Evolutionary conservation across 306 rosid genomes (phyloP).

Genomic region (Vigna unguiculata): DNA sequence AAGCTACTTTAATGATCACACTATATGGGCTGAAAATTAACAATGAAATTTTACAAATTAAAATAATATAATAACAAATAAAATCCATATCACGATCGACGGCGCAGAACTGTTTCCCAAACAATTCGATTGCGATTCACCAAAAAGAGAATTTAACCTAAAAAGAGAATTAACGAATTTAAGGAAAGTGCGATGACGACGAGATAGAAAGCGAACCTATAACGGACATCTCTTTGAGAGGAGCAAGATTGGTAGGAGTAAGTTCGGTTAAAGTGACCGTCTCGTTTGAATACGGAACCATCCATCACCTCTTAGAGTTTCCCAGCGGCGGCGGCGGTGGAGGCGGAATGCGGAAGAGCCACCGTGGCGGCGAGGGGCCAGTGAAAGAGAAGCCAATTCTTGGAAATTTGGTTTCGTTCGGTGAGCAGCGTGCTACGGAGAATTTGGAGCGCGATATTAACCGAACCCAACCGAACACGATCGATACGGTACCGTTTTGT

Average conservation of each 20-base stretch:
- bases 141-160: not conserved
- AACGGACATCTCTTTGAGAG: constrained; percentile 81
- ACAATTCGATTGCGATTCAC: constrained; percentile 11
- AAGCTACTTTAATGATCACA: not conserved
- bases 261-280: constrained; percentile 47
- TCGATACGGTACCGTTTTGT: constrained; percentile 43
- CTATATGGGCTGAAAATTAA: not conserved
- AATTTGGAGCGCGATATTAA: constrained; percentile 30
- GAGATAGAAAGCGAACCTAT: constrained; percentile 63
- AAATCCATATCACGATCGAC: constrained; percentile 8
- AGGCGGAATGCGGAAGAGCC: constrained; percentile 27
- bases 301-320: constrained; percentile 50
- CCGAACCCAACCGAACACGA: not conserved
- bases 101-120: not conserved
- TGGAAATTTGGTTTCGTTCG: not conserved
- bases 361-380: constrained; percentile 25
- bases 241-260: constrained; percentile 49
- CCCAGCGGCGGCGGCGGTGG: not conserved
- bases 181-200: not conserved
- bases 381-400: not conserved
- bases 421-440: constrained; percentile 42
- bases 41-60: not conserved
- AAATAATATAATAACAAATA: not conserved
- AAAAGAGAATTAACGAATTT: not conserved
- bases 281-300: constrained; percentile 50